Percentiles rank a stretch among this genome's conserved stretches.
phyloP scores from a whole-genome alignment of 768 basidiomycete species.

The Leccinellum albellum region DNA sequence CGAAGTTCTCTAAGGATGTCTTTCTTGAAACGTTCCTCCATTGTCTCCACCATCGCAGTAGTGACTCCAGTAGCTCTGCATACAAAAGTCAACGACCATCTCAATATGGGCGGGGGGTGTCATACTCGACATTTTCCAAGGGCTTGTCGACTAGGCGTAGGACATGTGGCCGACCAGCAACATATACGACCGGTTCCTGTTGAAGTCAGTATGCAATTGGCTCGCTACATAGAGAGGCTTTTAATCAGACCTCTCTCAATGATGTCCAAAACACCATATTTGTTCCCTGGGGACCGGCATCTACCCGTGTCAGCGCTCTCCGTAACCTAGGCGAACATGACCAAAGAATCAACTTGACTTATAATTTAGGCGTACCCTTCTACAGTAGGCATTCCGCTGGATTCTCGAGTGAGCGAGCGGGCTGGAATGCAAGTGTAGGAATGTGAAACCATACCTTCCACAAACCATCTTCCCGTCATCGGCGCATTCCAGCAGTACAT shows the following conservation, averaged over 20 bases:
- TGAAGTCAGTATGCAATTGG: conserved; percentile 1
- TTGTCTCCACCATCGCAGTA: conserved; percentile 82
- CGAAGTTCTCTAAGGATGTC: conserved; percentile 85
- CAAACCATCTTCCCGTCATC: conserved; percentile 63
- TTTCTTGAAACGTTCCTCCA: conserved; percentile 84
- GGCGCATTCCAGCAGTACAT: conserved; percentile 34
- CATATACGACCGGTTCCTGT: conserved; percentile 90
- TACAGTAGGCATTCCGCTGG: conserved; percentile 91
- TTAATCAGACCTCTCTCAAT: conserved; percentile 68
- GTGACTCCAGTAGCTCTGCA: conserved; percentile 89
- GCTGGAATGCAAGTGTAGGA: not conserved
- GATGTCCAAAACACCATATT: conserved; percentile 93
- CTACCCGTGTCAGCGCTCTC: conserved; percentile 71
- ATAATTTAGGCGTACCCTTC: conserved; percentile 46
- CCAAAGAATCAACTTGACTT: not conserved
- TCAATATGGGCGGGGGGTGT: not conserved
- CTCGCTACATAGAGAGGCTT: not conserved
- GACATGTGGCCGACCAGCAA: conserved; percentile 85
- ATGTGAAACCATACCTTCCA: conserved; percentile 53
- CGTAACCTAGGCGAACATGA: conserved; percentile 51
- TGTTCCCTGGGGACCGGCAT: conserved; percentile 72
- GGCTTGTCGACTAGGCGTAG: conserved; percentile 84
- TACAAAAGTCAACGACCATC: not conserved
- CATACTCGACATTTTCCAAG: conserved; percentile 91
- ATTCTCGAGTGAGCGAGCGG: conserved; percentile 21